Conservation (phyloP, 1,284 basidiomycete species). For the Ustilago loliicola region DNA sequence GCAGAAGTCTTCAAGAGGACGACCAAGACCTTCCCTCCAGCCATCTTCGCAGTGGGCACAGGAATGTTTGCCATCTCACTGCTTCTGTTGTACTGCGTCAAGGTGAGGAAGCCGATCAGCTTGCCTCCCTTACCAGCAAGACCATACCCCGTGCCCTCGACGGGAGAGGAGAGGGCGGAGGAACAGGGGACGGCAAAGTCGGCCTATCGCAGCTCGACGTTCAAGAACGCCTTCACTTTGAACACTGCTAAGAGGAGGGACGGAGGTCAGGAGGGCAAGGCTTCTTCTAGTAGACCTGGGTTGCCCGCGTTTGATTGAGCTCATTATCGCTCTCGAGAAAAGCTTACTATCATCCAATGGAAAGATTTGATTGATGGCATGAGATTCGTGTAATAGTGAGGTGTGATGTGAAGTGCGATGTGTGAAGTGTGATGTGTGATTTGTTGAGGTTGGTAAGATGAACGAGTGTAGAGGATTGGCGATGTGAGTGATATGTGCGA, state of each 20-base stretch:
- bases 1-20: conserved; percentile 55
- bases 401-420: neutral
- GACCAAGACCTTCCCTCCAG: conserved; percentile 44
- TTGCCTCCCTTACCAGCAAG: conserved; percentile 56
- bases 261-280: neutral
- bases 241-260: conserved; percentile 19
- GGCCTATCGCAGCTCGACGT: conserved; percentile 28
- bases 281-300: conserved; percentile 6
- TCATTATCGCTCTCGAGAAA: neutral
- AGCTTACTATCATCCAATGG: neutral
- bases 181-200: conserved; percentile 13
- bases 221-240: conserved; percentile 31
- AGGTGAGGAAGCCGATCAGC: conserved; percentile 54
- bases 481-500: neutral
- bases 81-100: conserved; percentile 45
- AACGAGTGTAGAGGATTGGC: neutral
- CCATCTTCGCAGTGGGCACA: conserved; percentile 58
- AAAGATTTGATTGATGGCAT: neutral
- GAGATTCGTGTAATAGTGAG: neutral
- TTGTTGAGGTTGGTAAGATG: no score
- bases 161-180: neutral
- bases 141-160: conserved; percentile 24
- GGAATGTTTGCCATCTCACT: conserved; percentile 45
- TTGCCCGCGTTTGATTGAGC: conserved; percentile 24
- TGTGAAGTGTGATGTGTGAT: neutral